A percentile compares a stretch with the other conserved stretches of the same genome.
These are phyloP conservation scores for Anisogramma anomala DNA, from an alignment of 2,329 filamentous ascomycete genomes.

Conservation along the genomic window DNA sequence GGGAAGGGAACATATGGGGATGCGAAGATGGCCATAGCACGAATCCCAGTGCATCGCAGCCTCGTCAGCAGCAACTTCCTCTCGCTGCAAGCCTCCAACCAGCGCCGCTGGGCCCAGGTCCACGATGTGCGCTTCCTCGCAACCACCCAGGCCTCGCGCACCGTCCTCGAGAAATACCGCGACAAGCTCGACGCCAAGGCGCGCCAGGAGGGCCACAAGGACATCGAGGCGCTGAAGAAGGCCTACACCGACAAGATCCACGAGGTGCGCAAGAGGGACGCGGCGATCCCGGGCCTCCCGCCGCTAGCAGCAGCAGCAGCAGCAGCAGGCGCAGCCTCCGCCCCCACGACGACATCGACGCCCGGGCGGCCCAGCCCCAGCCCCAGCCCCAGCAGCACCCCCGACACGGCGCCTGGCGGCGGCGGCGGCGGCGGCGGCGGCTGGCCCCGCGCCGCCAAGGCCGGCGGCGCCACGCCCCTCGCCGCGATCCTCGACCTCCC, in stretches of 20 bases:
- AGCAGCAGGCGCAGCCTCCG: not conserved
- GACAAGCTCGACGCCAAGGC: slow-evolving; percentile 72
- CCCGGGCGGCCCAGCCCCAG: slow-evolving; percentile 20
- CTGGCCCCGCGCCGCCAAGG: slow-evolving; percentile 14
- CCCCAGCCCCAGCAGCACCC: slow-evolving; percentile 38
- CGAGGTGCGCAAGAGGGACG: slow-evolving; percentile 55
- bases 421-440: slow-evolving; percentile 17
- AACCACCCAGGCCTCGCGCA: slow-evolving; percentile 57
- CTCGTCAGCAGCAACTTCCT: slow-evolving; percentile 26
- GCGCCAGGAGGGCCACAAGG: slow-evolving; percentile 54
- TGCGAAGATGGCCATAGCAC: slow-evolving; percentile 35
- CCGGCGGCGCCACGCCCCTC: slow-evolving; percentile 31
- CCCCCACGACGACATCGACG: not conserved
- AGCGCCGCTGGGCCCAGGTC: slow-evolving; percentile 82
- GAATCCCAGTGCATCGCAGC: slow-evolving; percentile 37
- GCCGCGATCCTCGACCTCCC: slow-evolving; percentile 59
- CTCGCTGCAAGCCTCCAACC: slow-evolving; percentile 31
- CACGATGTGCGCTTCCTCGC: slow-evolving; percentile 85
- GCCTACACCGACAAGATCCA: slow-evolving; percentile 79
- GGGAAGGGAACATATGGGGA: too few relatives aligned
- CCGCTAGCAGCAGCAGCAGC: not conserved
- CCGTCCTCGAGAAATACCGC: slow-evolving; percentile 73
- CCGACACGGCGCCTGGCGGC: slow-evolving; percentile 44
- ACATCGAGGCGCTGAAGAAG: slow-evolving; percentile 65
- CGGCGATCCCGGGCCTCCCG: slow-evolving; percentile 31